Evolutionary conservation across 2,329 filamentous ascomycete species (phyloP), one percentile per base, ranked within the genome.

Genomic region (Rutstroemia sp.): DNA sequence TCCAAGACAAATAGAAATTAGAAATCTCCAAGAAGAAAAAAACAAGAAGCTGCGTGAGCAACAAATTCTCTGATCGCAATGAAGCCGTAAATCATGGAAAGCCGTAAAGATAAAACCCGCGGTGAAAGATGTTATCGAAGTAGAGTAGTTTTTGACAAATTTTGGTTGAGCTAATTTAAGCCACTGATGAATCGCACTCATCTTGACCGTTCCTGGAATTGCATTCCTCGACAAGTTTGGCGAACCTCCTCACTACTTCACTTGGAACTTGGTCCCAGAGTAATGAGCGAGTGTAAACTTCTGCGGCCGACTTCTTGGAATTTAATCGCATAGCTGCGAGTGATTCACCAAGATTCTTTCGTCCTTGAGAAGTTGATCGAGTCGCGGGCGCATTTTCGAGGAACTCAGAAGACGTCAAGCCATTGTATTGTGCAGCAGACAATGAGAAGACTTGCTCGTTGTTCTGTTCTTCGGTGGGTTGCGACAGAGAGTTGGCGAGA

Each of bases 211-310:
- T 75, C 25, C 59, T 61, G 19, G 64, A 59, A 72, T 79, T 86
- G 73, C 81, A 86, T 68, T 94, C 88, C 62, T 87, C 83, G 65
- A 96, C 88, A 81, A 95, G 91, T 73, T 90, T 88, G 67, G 88
- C 89, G 76, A 97, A 97, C 71, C 92, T 90, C 65, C 86, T 84
- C 54, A 99, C 90, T 49, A 97, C 91, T 62, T 97, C 91, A 65
- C 84, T 81, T 14, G 94, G 92, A 65, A 97, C 92, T 72, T 92
- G 89, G 68, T 96, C 91, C 90, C 90, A 96, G 57, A 97, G 83
- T 60, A 97, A 79, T 61, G 90, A 95, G 57, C 92, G 83, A 37
- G 92, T 95, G 75, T 96, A 96, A 44, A 96, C 89, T 67, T 96
- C 91, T 57, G 92, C 88, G 49, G 86, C 87, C 52, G 82, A 81